Conservation (phyloP, 2,329 filamentous ascomycete genomes). For the Eutypa lata region DNA sequence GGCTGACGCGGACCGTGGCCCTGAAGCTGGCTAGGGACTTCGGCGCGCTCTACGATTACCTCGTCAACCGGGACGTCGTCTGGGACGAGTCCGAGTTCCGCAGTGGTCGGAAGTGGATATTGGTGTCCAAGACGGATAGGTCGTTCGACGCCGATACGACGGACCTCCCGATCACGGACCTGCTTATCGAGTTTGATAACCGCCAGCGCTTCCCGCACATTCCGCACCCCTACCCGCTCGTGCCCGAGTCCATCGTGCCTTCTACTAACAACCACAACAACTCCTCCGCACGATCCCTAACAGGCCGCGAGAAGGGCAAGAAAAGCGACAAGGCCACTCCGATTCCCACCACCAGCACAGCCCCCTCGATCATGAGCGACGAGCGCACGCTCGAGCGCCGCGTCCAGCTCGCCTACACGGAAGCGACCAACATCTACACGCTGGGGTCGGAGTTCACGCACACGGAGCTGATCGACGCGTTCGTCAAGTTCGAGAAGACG, state of each 20-base stretch:
- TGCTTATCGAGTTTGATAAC: conserved; percentile 64
- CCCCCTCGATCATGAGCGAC: conserved; percentile 4
- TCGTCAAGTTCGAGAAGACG: conserved; percentile 53
- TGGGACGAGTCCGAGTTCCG: conserved; percentile 64
- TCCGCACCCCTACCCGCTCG: conserved; percentile 63
- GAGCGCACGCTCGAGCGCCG: conserved; percentile 40
- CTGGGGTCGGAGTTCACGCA: conserved; percentile 51
- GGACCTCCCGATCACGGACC: conserved; percentile 63
- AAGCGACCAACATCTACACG: conserved; percentile 57
- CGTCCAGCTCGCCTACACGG: conserved; percentile 55
- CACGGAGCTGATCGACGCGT: conserved; percentile 54
- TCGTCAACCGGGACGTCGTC: conserved; percentile 63
- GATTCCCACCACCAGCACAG: not conserved
- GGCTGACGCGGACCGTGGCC: conserved; percentile 59
- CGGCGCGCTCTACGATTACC: conserved; percentile 65
- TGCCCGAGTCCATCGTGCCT: conserved; percentile 51
- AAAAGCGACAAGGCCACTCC: conserved; percentile 23
- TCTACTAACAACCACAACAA: no score
- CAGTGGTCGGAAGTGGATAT: conserved; percentile 62
- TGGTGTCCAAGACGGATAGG: conserved; percentile 46
- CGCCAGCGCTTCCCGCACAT: conserved; percentile 62
- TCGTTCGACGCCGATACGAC: conserved; percentile 46
- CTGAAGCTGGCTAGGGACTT: conserved; percentile 63
- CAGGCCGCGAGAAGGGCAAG: conserved; percentile 25
- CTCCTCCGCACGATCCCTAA: not conserved